Conservation (phyloP, 2,329 filamentous ascomycete species). For the Pestalotiopsis fici region DNA sequence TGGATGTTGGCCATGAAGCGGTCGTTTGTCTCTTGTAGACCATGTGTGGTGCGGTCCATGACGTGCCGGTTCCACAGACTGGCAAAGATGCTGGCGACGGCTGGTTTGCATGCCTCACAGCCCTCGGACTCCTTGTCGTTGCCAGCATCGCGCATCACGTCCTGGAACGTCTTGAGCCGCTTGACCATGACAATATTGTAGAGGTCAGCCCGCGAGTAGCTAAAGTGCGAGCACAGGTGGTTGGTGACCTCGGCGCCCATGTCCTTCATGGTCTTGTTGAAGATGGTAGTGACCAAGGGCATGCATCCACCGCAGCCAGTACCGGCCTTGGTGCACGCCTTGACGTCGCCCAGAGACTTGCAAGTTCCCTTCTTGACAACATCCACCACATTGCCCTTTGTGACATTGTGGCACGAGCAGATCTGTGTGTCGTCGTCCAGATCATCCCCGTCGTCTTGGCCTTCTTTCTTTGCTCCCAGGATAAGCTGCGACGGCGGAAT, state of each 20-base stretch:
- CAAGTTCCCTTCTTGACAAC: slow-evolving; percentile 76
- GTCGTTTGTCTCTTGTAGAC: slow-evolving; percentile 90
- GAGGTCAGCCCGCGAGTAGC: slow-evolving; percentile 81
- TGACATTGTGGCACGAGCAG: slow-evolving; percentile 91
- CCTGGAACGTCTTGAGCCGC: slow-evolving; percentile 68
- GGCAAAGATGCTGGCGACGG: slow-evolving; percentile 77
- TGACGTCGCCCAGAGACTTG: slow-evolving; percentile 80
- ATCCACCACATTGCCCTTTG: slow-evolving; percentile 76
- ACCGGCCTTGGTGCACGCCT: slow-evolving; percentile 88
- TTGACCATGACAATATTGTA: slow-evolving; percentile 88
- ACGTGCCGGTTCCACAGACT: slow-evolving; percentile 84
- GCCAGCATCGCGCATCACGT: slow-evolving; percentile 79
- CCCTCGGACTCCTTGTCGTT: slow-evolving; percentile 72
- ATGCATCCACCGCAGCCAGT: slow-evolving; percentile 90
- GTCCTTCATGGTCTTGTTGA: slow-evolving; percentile 83
- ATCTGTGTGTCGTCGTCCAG: slow-evolving; percentile 85
- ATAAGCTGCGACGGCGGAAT: slow-evolving; percentile 81
- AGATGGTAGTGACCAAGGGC: slow-evolving; percentile 85
- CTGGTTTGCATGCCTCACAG: slow-evolving; percentile 86
- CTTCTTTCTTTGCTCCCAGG: slow-evolving; percentile 72
- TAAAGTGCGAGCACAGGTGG: slow-evolving; percentile 81
- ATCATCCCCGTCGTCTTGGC: slow-evolving; percentile 75
- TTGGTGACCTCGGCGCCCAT: slow-evolving; percentile 90
- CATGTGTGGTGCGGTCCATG: slow-evolving; percentile 69
- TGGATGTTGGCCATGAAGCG: slow-evolving; percentile 88